Base-by-base conservation (phyloP, 2,329 filamentous ascomycete genomes). In the Balansia obtecta region DNA sequence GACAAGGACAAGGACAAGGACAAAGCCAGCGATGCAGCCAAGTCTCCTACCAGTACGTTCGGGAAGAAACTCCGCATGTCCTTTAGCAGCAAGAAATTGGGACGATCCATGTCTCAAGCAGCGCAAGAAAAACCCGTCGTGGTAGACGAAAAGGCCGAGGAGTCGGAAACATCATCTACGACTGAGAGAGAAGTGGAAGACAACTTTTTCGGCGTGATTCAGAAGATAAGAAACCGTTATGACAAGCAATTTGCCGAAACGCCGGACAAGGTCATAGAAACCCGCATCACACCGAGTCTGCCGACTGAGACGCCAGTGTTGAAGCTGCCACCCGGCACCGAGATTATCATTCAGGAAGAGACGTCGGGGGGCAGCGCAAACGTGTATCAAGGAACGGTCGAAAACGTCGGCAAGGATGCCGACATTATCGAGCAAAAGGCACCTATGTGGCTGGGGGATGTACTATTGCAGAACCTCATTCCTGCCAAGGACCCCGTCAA, bases 401-500 rank as follows among this genome's bases (percentile, higher is more conserved):
- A 80, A 50, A 82, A 80, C 8, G 76, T 94, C 4, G 86, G 85
- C 1, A 73, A 79, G 45, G 87, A 95, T 59, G 84, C 83, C 18
- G 88, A 95, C 65, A 70, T 84, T 18, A 84, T 98, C 48, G 90
- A 97, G 68, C 85, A 88, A 60, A 80, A 84, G 40, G 89, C 85
- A 6, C 91, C 93, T 1, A 85, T 86, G 73, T 98, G 93, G 93
- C 74, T 98, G 7, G 90, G 86, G 13, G 90, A 97, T 55, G 78
- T 95, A 37, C 72, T 98, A 13, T 71, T 98, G 45, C 63, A 88
- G 73, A 96, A 96, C 63, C 77, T 80, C 63, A 80, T 88, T 9
- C 88, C 89, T 0, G 69, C 76, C 52, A 97, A 97, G 70, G 93
- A 97, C n/a, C 83, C 90, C 1, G 80, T 91, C 58, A 98, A 98